Conservation (phyloP, 495 filamentous ascomycete genomes). For the Bacidia gigantensis region DNA sequence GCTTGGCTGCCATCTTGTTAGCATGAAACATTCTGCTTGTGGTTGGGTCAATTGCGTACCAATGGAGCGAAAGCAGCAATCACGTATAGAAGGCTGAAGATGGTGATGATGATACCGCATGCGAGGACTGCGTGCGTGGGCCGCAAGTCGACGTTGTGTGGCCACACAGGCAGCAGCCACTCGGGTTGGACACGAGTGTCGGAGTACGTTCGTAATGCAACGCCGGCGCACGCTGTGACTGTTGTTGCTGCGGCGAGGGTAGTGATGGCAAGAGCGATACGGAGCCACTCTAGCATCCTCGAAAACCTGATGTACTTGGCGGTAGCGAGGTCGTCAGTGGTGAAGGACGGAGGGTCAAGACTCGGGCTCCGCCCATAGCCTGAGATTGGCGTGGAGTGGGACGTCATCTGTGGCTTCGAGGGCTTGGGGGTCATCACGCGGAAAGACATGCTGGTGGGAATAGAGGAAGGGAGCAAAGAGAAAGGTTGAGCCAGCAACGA, state of each 20-base stretch:
- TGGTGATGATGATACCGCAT: constrained; percentile 30
- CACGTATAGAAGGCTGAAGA: constrained; percentile 30
- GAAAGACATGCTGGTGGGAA: neutral
- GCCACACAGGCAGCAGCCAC: constrained; percentile 35
- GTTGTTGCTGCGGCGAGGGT: constrained; percentile 25
- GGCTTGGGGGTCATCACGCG: neutral
- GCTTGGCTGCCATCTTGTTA: constrained; percentile 17
- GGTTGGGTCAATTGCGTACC: constrained; percentile 14
- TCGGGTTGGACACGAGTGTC: constrained; percentile 24
- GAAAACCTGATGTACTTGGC: constrained; percentile 26
- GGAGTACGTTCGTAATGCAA: constrained; percentile 29
- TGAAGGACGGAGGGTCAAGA: constrained; percentile 16
- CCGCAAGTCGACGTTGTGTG: constrained; percentile 34
- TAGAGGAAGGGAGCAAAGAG: neutral
- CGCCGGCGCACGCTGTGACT: constrained; percentile 29
- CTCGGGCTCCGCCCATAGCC: constrained; percentile 9
- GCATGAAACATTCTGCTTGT: neutral
- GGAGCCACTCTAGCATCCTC: constrained; percentile 26
- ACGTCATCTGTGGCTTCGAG: neutral
- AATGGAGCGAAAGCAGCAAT: constrained; percentile 30
- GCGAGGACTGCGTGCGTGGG: constrained; percentile 31
- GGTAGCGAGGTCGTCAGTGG: constrained; percentile 14
- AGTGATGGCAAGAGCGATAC: constrained; percentile 26
- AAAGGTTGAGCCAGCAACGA: neutral
- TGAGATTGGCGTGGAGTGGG: constrained; percentile 25